These are phyloP conservation scores for Aureobasidium vineae DNA, from an alignment of 2,329 filamentous ascomycete species.

Conservation along the genomic window DNA sequence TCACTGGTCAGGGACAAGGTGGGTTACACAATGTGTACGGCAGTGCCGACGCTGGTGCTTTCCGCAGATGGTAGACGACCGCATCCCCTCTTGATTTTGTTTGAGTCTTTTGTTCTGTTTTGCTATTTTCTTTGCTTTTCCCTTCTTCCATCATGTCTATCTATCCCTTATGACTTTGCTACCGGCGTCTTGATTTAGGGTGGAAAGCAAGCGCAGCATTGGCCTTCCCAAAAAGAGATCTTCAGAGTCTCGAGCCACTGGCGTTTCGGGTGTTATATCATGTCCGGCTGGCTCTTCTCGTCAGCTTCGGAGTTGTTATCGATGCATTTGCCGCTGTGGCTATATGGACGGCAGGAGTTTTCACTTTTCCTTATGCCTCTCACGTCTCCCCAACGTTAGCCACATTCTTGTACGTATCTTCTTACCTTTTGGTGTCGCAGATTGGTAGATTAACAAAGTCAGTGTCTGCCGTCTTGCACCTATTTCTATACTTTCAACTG, in stretches of 20 bases:
- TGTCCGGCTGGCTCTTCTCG: conserved; percentile 9
- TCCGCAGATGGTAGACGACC: conserved; percentile 57
- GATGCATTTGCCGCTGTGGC: conserved; percentile 26
- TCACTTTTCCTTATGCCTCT: conserved; percentile 27
- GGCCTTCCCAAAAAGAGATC: conserved; percentile 22
- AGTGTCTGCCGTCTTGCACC: conserved; percentile 27
- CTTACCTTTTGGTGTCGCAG: conserved; percentile 29
- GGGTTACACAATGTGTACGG: conserved; percentile 88
- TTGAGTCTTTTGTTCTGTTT: conserved; percentile 2
- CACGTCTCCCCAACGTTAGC: conserved; percentile 27
- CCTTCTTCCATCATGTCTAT: not conserved
- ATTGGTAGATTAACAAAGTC: conserved; percentile 32
- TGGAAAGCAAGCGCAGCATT: conserved; percentile 28
- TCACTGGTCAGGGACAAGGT: conserved; percentile 83
- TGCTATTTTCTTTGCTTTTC: not conserved
- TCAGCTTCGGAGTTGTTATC: conserved; percentile 22
- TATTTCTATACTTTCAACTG: conserved; percentile 25
- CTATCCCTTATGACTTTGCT: conserved; percentile 24
- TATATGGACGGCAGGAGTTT: conserved; percentile 24
- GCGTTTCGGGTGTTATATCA: conserved; percentile 25
- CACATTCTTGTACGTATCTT: conserved; percentile 30
- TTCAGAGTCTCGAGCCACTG: conserved; percentile 23
- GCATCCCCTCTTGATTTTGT: conserved; percentile 18
- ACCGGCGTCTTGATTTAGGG: conserved; percentile 26
- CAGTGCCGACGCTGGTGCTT: conserved; percentile 43